Percentiles rank a stretch among this genome's conserved stretches.
Conservation (phyloP, 805 yeast genomes). For the Metschnikowia sp. region DNA sequence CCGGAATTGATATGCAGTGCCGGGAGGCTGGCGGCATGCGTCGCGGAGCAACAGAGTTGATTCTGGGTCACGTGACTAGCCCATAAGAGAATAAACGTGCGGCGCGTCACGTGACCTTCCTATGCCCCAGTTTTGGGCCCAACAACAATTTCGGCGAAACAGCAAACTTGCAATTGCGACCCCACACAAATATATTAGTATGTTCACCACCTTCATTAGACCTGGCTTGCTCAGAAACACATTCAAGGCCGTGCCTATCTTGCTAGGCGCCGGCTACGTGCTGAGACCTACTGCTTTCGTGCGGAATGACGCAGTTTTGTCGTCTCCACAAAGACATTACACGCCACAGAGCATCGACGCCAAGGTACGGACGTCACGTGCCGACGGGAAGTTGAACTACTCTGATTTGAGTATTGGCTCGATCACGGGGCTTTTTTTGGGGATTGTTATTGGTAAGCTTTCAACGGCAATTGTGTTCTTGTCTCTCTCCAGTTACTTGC, state of each 20-base stretch:
- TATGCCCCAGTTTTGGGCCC: background rate
- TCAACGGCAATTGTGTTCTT: slow-evolving; percentile 50
- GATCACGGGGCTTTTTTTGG: slow-evolving; percentile 55
- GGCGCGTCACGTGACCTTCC: background rate
- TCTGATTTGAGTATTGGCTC: slow-evolving; percentile 64
- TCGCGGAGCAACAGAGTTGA: background rate
- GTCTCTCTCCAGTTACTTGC: slow-evolving; percentile 40
- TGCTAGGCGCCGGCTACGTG: slow-evolving; percentile 14
- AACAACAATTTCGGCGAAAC: background rate
- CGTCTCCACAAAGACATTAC: slow-evolving; percentile 12
- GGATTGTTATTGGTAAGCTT: slow-evolving; percentile 60
- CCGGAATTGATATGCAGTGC: no score
- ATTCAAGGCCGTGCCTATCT: slow-evolving; percentile 11
- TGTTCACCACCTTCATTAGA: slow-evolving; percentile 16
- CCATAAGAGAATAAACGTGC: background rate
- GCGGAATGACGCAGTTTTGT: slow-evolving; percentile 14
- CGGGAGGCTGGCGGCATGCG: background rate
- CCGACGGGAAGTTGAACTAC: slow-evolving; percentile 52
- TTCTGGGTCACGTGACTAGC: background rate
- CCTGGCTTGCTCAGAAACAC: slow-evolving; percentile 13
- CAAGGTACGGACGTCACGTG: slow-evolving; percentile 17
- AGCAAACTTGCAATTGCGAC: slow-evolving; percentile 4
- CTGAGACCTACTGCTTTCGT: slow-evolving; percentile 10
- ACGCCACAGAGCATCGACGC: slow-evolving; percentile 11
- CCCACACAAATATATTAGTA: background rate